Evolutionary conservation across 208 protist species (phyloP).

Genomic region (Acanthamoeba culbertsoni): DNA sequence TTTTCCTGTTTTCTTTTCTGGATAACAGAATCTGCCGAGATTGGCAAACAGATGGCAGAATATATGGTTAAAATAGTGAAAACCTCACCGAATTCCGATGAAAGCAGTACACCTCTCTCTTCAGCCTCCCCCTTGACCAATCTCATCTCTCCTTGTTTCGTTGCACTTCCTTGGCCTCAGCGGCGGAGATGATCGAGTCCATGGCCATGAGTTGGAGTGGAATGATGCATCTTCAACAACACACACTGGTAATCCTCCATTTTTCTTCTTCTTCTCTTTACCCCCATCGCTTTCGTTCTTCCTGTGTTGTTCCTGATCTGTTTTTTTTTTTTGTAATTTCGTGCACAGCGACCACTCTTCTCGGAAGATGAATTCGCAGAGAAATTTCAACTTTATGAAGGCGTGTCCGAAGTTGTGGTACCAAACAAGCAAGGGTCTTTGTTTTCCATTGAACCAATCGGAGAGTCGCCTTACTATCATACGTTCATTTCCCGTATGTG

Average conservation of each 20-base stretch:
- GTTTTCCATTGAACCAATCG: too few relatives aligned
- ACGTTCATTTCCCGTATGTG: neutral
- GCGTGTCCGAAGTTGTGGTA: neutral
- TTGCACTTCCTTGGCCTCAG: neutral
- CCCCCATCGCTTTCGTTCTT: too few relatives aligned
- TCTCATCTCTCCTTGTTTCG: neutral
- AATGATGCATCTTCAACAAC: constrained; percentile 5
- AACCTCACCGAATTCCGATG: neutral
- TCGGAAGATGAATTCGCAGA: neutral
- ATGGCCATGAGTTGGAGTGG: neutral
- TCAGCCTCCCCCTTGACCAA: too few relatives aligned
- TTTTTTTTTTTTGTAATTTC: neutral
- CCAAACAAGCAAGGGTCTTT: neutral
- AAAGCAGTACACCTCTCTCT: neutral
- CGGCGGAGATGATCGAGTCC: neutral
- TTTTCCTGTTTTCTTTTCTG: too few relatives aligned
- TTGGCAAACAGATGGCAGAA: neutral
- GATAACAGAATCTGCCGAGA: neutral
- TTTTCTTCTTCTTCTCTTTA: too few relatives aligned
- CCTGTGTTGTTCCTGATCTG: neutral
- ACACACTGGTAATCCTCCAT: neutral
- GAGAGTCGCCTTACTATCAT: too few relatives aligned
- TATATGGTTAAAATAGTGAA: neutral
- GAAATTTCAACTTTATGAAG: neutral
- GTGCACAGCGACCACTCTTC: neutral